Evolutionary conservation across 306 rosid species (phyloP).

Genomic region (Urtica urens): DNA sequence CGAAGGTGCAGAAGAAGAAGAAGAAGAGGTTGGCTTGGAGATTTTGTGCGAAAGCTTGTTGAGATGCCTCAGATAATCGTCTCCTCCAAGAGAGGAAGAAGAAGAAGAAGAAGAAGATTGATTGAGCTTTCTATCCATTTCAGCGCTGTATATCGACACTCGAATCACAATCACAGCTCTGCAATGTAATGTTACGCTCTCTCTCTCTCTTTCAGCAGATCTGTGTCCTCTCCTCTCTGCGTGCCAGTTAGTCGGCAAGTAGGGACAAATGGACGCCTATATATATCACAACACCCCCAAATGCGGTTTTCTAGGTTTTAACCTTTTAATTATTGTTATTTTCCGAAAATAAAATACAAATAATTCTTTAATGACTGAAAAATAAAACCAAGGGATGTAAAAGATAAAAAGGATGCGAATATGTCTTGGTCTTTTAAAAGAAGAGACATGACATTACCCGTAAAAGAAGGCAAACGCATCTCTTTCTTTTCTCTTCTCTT

Average conservation of each 20-base stretch:
- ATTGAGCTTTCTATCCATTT: constrained; percentile 32
- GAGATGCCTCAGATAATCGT: constrained; percentile 63
- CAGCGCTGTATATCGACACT: neutral
- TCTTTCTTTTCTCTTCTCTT: neutral
- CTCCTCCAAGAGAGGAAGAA: constrained; percentile 23
- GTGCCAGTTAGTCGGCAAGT: constrained; percentile 23
- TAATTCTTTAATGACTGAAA: too few relatives aligned
- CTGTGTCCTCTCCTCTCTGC: neutral
- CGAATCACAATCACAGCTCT: too few relatives aligned
- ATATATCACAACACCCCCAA: neutral
- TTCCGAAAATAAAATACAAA: neutral
- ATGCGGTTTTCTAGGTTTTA: neutral
- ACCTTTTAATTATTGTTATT: neutral
- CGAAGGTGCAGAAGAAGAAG: constrained; percentile 31
- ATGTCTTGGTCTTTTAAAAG: constrained; percentile 17
- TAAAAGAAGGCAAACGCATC: constrained; percentile 29
- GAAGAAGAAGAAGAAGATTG: constrained; percentile 42
- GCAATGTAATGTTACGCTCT: neutral
- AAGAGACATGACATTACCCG: constrained; percentile 23
- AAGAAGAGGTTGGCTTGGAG: constrained; percentile 53
- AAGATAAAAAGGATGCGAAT: constrained; percentile 5
- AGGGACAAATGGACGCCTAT: constrained; percentile 18
- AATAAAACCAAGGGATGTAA: neutral
- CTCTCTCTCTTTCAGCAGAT: constrained; percentile 7
- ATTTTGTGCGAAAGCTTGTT: constrained; percentile 93